These are phyloP conservation scores for Maudiozyma humilis DNA, from an alignment of 1,139 yeast genomes.

Conservation along the genomic window DNA sequence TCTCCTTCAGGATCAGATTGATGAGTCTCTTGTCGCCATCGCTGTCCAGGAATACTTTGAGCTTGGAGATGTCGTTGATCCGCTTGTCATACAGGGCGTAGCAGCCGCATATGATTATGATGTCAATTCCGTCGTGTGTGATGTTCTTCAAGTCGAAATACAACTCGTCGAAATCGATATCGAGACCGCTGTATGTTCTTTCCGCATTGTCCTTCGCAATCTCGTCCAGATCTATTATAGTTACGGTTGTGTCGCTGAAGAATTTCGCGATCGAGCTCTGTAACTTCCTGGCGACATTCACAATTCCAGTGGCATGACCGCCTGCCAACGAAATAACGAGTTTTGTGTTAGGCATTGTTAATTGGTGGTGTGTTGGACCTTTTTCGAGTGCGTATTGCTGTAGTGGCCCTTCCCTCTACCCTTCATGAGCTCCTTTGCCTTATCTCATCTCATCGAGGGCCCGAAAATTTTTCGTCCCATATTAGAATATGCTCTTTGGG, in stretches of 20 bases:
- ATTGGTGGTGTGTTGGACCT: background rate
- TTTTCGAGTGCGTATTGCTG: background rate
- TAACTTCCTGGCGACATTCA: constrained; percentile 20
- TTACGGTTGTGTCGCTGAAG: constrained; percentile 29
- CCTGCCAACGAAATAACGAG: constrained; percentile 47
- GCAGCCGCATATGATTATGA: constrained; percentile 64
- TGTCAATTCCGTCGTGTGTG: constrained; percentile 17
- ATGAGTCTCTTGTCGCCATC: constrained; percentile 80
- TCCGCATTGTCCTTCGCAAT: constrained; percentile 1
- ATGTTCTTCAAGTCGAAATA: constrained; percentile 19
- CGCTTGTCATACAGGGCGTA: constrained; percentile 66
- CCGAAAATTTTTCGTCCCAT: background rate
- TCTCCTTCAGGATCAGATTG: constrained; percentile 53
- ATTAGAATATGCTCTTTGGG: background rate
- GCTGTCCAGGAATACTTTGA: constrained; percentile 73
- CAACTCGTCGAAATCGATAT: constrained; percentile 36
- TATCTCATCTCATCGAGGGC: constrained; percentile 1
- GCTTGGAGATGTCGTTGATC: constrained; percentile 49
- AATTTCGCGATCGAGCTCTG: constrained; percentile 18
- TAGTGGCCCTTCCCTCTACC: too few species aligned
- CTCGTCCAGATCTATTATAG: constrained; percentile 39
- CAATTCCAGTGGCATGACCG: constrained; percentile 62
- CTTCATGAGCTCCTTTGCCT: background rate
- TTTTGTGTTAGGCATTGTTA: background rate
- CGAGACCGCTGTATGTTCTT: constrained; percentile 18